Conservation (phyloP, 23 red algal genomes). For the Gracilaria gracilis region DNA sequence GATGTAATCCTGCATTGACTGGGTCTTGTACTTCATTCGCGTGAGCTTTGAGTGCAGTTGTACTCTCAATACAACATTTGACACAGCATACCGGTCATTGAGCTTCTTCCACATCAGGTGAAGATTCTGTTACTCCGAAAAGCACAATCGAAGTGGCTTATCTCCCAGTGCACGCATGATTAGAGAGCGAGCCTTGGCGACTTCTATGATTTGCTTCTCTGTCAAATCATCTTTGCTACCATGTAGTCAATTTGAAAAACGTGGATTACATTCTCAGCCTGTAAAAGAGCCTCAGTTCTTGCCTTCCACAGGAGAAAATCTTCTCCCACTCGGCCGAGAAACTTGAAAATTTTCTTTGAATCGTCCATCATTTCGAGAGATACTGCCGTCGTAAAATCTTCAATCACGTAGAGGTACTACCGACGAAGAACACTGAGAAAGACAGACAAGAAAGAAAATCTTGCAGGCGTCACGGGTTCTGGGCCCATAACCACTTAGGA, state of each 20-base stretch:
- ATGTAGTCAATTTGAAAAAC: too few relatives aligned
- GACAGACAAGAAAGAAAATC: not conserved
- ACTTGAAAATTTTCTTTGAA: not conserved
- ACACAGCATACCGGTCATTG: too few relatives aligned
- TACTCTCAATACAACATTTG: too few relatives aligned
- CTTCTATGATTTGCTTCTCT: too few relatives aligned
- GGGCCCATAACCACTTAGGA: not conserved
- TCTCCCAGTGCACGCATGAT: too few relatives aligned
- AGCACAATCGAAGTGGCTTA: too few relatives aligned
- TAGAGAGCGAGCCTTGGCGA: too few relatives aligned
- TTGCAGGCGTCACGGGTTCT: not conserved
- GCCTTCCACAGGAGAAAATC: constrained; percentile 2
- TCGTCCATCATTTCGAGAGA: too few relatives aligned
- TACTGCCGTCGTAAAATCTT: not conserved
- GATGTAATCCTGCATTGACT: constrained; percentile 22
- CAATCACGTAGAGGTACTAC: not conserved
- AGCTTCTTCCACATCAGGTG: too few relatives aligned
- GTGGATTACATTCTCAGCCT: not conserved
- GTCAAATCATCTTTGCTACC: too few relatives aligned
- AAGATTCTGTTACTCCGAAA: too few relatives aligned
- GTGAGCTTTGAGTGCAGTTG: not conserved
- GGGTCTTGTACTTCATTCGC: not conserved
- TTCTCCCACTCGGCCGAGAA: not conserved
- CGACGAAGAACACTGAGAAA: not conserved
- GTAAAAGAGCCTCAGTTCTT: not conserved